A percentile compares a stretch with the other conserved stretches of the same genome.
phyloP scores from a whole-genome alignment of 2,329 filamentous ascomycete genomes.

The Arthrobotrys pseudoclavata region DNA sequence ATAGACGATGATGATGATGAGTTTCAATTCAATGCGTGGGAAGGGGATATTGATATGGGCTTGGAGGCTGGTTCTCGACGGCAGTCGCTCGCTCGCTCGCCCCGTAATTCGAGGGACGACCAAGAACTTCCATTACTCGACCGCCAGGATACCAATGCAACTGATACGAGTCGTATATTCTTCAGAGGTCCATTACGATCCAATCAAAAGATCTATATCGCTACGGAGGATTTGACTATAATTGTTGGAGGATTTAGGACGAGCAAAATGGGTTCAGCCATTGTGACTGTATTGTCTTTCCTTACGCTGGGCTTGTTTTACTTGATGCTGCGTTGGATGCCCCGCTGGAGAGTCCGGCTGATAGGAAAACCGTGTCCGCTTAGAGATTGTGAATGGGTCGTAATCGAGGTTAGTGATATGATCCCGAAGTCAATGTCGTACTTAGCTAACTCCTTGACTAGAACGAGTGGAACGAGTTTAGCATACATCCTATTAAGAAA shows the following conservation, averaged over 20 bases:
- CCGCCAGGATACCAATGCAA: conserved; percentile 75
- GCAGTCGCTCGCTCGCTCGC: conserved; percentile 69
- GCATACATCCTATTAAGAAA: conserved; percentile 77
- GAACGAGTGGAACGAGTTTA: conserved; percentile 97
- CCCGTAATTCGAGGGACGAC: conserved; percentile 72
- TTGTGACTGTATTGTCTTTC: conserved; percentile 72
- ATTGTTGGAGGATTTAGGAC: conserved; percentile 92
- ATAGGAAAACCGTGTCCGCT: conserved; percentile 79
- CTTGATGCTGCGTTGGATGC: conserved; percentile 89
- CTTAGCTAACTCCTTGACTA: conserved; percentile 64
- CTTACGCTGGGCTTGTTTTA: conserved; percentile 82
- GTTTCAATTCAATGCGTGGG: conserved; percentile 67
- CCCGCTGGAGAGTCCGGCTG: conserved; percentile 83
- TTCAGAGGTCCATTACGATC: conserved; percentile 64
- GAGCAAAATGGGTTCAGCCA: conserved; percentile 75
- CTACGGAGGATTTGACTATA: conserved; percentile 92
- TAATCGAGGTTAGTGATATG: conserved; percentile 77
- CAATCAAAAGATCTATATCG: conserved; percentile 92
- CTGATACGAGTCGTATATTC: conserved; percentile 62
- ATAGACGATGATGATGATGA: conserved; percentile 68
- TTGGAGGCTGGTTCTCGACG: conserved; percentile 70
- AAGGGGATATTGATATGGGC: conserved; percentile 67
- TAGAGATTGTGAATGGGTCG: conserved; percentile 86
- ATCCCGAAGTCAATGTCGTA: neutral
- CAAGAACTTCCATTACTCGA: conserved; percentile 77